Conservation (phyloP, 257 asterid genomes). For the Verbena officinalis region DNA sequence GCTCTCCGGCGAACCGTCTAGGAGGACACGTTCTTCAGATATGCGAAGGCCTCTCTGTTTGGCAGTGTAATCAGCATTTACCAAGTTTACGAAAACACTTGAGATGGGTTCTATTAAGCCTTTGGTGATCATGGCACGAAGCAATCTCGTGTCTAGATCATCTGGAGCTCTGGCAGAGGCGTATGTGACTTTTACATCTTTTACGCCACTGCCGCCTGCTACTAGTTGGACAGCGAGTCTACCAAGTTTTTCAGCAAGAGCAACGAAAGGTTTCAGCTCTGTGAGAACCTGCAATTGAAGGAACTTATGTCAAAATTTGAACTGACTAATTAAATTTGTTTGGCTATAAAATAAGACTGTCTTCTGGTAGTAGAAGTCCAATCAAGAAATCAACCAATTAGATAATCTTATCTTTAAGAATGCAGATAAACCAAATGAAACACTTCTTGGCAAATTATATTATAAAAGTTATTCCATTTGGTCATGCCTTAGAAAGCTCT, state of each 20-base stretch:
- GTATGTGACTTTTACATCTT: slow-evolving; percentile 68
- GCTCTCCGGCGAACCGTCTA: slow-evolving; percentile 83
- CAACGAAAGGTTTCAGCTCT: slow-evolving; percentile 85
- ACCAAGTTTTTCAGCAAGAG: slow-evolving; percentile 92
- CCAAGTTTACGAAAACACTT: slow-evolving; percentile 68
- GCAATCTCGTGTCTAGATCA: slow-evolving; percentile 85
- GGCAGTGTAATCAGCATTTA: slow-evolving; percentile 92
- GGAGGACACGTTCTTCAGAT: slow-evolving; percentile 66
- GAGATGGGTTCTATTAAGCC: slow-evolving; percentile 95
- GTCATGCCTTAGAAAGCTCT: neutral
- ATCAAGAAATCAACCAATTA: neutral
- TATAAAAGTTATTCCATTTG: neutral
- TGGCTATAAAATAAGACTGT: neutral
- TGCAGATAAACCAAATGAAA: neutral
- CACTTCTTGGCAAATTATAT: neutral
- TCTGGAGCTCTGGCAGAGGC: slow-evolving; percentile 90
- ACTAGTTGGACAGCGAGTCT: slow-evolving; percentile 93
- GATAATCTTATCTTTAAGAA: neutral
- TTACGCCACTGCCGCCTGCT: slow-evolving; percentile 87
- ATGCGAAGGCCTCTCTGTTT: slow-evolving; percentile 83
- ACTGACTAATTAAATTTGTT: neutral
- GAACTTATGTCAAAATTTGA: slow-evolving; percentile 3
- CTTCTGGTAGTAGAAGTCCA: neutral
- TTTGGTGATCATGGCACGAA: slow-evolving; percentile 95
- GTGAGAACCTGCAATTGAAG: slow-evolving; percentile 60